Evolutionary conservation across 1,284 basidiomycete genomes (phyloP), one percentile per base, ranked within the genome.

Genomic region (Boletus mariae): DNA sequence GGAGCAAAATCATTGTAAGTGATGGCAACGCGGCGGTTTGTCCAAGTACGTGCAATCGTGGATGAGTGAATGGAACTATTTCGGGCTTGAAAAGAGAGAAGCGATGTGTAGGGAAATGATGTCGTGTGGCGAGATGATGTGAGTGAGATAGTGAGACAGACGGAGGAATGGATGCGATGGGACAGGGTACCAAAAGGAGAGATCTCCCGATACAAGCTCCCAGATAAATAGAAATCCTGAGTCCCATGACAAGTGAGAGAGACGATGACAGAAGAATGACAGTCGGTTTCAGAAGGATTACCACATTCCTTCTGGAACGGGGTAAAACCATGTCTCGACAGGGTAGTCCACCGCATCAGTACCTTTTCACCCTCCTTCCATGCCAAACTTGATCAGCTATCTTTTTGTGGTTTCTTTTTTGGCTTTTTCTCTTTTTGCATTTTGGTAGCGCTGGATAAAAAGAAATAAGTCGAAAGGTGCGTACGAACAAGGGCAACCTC

Each of bases 221-320:
- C 66, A 49, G 67, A 67, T 66, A 69, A 70, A 66, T 69, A 69
- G 52, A 65, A 63, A 57, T 68, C 64, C 64, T 58, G 56, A 65
- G 61, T 68, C 67, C 67, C 66, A 53, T 59, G 54, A 61, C 56
- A 56, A 61, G 58, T 51, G 51, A 53, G 64, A 61, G 49, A 62
- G 48, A 48, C 26, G 51, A 32, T 44, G 28, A 61, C 17, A 59
- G 51, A 59, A 56, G 52, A 57, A 53, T 44, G 53, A 57, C 47
- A 55, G 49, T 53, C 45, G 43, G 46, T 51, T 61, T 57, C 45
- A 47, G 34, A 47, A 28, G 61, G 53, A 54, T 53, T 41, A 55
- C 49, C 58, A 13, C 53, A 42, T 60, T 53, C 54, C 60, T 56
- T 54, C 65, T 60, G 54, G 48, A 61, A 57, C 37, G 42, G 53